Evolutionary conservation across 2,329 filamentous ascomycete genomes (phyloP), one percentile per base, ranked within the genome.

Genomic region (Fusarium oligoseptatum): DNA sequence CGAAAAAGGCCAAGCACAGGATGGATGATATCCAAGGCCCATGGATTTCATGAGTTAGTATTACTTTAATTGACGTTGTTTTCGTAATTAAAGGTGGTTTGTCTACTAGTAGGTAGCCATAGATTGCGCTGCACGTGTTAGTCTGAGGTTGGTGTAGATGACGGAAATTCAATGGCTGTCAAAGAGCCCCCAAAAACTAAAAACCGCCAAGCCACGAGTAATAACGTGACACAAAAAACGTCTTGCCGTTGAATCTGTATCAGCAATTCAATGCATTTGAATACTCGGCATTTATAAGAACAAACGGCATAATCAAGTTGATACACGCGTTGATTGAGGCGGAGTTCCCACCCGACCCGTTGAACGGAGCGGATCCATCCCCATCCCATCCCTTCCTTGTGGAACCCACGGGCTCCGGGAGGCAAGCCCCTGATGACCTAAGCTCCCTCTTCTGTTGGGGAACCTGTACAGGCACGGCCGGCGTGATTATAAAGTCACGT

Each of bases 381-480:
- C 22, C 22, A 22, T 22, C 22, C 71, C 61, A 61, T 48, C 45
- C 45, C 22, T 50, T n/a, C 43, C 14, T 17, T 50, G 72, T 75
- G 72, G 72, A 70, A 61, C 72, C 72, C 37, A 62, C 60, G 34
- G 45, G 20, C 24, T 29, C 63, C 39, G 20, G 39, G 17, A 41
- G n/a, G 27, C 37, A n/a, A 68, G 36, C 76, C 77, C 77, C 77
- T 78, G 77, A 78, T 78, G 76, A 77, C 74, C 71, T 78, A 78
- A 77, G 73, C 72, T 36, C 52, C 14, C 32, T 24, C 20, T 24
- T 24, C 22, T 24, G 22, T 45, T n/a, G n/a, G 43, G 22, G 22
- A 22, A 3, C 22, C 22, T 22, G 22, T 22, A 22, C 22, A 22
- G 22, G 22, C 22, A 22, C 22, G 22, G 22, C 22, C 22, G 22